A percentile compares a stretch with the other conserved stretches of the same genome.
Evolutionary conservation across 2,329 filamentous ascomycete genomes (phyloP).

Genomic region (Lecanosticta acicola): DNA sequence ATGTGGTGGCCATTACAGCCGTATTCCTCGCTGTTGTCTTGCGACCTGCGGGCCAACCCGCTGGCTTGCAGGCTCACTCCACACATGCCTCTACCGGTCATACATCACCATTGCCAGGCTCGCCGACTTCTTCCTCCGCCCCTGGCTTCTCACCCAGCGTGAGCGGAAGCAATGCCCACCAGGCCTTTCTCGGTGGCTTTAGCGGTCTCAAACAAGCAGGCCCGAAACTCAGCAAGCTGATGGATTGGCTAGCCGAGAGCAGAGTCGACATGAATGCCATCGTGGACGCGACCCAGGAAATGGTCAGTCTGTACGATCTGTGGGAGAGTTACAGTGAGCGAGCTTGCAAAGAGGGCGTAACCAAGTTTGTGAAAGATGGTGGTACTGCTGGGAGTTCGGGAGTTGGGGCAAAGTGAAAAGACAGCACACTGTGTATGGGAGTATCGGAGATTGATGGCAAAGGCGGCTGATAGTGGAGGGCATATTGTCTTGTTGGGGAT

Average conservation of each 20-base stretch:
- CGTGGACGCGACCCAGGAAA: conserved; percentile 84
- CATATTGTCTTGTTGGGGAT: too few species aligned
- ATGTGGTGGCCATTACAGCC: conserved; percentile 79
- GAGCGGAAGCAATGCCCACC: conserved; percentile 29
- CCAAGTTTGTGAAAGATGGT: conserved; percentile 56
- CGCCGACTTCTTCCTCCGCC: conserved; percentile 12
- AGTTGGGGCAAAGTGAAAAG: conserved; percentile 6
- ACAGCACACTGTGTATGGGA: too few species aligned
- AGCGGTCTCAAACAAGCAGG: conserved; percentile 33
- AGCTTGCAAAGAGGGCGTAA: conserved; percentile 58
- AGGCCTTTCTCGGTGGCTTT: conserved; percentile 30
- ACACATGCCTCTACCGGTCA: conserved; percentile 16
- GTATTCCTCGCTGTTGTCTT: conserved; percentile 80
- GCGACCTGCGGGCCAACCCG: conserved; percentile 53
- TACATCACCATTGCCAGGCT: conserved; percentile 22
- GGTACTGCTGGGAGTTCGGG: conserved; percentile 21
- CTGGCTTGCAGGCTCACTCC: conserved; percentile 42
- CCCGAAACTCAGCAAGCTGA: conserved; percentile 47
- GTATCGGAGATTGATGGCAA: too few species aligned
- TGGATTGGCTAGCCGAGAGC: conserved; percentile 80
- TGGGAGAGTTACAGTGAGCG: conserved; percentile 64
- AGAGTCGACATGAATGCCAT: conserved; percentile 77
- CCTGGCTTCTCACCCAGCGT: conserved; percentile 19
- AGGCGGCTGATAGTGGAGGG: too few species aligned
- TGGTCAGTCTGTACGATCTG: conserved; percentile 80